Percentiles rank a stretch among this genome's conserved stretches.
phyloP scores from a whole-genome alignment of 2,329 filamentous ascomycete genomes.

The Amauroascus verrucosus region DNA sequence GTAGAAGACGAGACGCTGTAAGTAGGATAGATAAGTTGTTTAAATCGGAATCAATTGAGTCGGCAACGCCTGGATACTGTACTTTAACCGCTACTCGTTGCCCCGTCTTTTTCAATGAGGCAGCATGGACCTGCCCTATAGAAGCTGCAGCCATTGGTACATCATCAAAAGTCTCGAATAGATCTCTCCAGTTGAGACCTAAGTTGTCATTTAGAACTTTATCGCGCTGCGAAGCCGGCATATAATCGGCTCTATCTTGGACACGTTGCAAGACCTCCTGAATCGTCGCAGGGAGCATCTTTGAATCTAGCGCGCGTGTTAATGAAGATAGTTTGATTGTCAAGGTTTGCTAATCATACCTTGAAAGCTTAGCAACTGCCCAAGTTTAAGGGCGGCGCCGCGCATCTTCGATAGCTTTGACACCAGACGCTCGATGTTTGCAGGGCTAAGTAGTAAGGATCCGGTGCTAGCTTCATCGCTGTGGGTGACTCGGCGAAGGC shows the following conservation, averaged over 20 bases:
- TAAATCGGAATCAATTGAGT: slow-evolving; percentile 92
- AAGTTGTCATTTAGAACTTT: slow-evolving; percentile 70
- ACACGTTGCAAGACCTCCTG: slow-evolving; percentile 86
- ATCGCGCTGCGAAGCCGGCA: slow-evolving; percentile 88
- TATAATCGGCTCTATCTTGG: slow-evolving; percentile 94
- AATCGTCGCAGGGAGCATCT: slow-evolving; percentile 80
- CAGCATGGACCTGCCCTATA: slow-evolving; percentile 91
- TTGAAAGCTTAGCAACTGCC: slow-evolving; percentile 97
- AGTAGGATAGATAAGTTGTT: slow-evolving; percentile 87
- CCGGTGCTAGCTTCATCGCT: slow-evolving; percentile 46
- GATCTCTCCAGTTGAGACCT: slow-evolving; percentile 69
- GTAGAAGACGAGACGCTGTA: slow-evolving; percentile 78
- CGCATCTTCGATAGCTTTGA: slow-evolving; percentile 91
- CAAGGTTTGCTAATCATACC: slow-evolving; percentile 27
- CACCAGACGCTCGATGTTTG: slow-evolving; percentile 87
- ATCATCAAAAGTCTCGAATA: slow-evolving; percentile 80
- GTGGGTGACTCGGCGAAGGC: slow-evolving; percentile 68
- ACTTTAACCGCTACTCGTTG: slow-evolving; percentile 85
- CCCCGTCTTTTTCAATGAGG: slow-evolving; percentile 63
- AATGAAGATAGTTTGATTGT: slow-evolving; percentile 1
- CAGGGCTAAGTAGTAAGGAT: slow-evolving; percentile 76
- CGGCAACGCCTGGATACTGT: slow-evolving; percentile 90
- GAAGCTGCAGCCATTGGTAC: slow-evolving; percentile 89
- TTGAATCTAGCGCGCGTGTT: slow-evolving; percentile 52
- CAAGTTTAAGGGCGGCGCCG: slow-evolving; percentile 90